Conservation (phyloP, 768 basidiomycete genomes). For the Mrakia hoshinonis region DNA sequence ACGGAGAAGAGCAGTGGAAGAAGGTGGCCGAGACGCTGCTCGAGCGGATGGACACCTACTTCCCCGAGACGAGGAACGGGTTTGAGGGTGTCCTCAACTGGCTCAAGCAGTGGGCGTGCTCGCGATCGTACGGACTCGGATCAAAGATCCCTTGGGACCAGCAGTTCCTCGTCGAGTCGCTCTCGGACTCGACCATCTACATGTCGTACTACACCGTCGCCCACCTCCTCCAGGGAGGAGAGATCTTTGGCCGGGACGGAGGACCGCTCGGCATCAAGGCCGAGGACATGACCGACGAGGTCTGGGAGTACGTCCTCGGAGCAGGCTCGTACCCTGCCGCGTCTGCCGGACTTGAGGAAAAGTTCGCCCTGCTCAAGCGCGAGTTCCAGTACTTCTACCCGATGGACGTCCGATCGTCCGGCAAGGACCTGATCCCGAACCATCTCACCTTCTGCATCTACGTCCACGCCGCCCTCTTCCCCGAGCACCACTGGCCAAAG, state of each 20-base stretch:
- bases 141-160: constrained; percentile 95
- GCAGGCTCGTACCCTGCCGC: constrained; percentile 51
- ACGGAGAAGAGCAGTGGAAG: constrained; percentile 86
- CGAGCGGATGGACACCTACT: constrained; percentile 79
- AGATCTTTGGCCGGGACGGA: constrained; percentile 65
- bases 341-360: constrained; percentile 61
- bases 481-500: constrained; percentile 77
- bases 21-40: constrained; percentile 73
- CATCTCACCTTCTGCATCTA: constrained; percentile 90
- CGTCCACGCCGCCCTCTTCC: constrained; percentile 89
- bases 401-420: constrained; percentile 94
- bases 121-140: constrained; percentile 92
- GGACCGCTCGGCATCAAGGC: constrained; percentile 78
- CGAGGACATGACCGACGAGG: constrained; percentile 92
- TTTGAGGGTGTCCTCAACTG: constrained; percentile 88
- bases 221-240: constrained; percentile 72
- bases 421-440: constrained; percentile 92
- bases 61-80: constrained; percentile 77
- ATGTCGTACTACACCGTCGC: constrained; percentile 97
- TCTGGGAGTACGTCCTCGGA: constrained; percentile 90
- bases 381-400: constrained; percentile 97
- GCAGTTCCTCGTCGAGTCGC: constrained; percentile 87
- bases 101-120: constrained; percentile 98
- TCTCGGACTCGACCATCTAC: constrained; percentile 97
- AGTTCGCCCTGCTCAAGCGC: constrained; percentile 73